These are phyloP conservation scores for Ceratobasidium sp. DNA, from an alignment of 1,284 basidiomycete genomes.

Conservation along the genomic window DNA sequence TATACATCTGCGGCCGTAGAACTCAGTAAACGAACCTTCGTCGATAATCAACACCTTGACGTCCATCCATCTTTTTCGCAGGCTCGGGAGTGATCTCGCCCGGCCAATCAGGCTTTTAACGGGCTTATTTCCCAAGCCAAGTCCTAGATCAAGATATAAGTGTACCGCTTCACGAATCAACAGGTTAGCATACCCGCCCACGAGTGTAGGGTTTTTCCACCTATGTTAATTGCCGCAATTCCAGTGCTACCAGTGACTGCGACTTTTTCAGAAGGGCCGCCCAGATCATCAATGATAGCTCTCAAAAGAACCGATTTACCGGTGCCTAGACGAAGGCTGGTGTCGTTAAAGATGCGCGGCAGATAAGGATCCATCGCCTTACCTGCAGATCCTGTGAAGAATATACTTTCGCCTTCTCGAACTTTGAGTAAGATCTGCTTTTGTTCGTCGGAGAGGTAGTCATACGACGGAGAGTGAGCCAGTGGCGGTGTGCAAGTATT, in stretches of 20 bases:
- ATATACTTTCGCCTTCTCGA: conserved; percentile 79
- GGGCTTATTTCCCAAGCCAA: conserved; percentile 84
- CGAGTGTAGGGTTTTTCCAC: conserved; percentile 70
- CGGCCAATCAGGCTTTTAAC: conserved; percentile 76
- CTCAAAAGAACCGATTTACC: conserved; percentile 72
- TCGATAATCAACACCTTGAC: conserved; percentile 93
- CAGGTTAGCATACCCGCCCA: conserved; percentile 62
- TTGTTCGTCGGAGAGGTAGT: conserved; percentile 75
- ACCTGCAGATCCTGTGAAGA: conserved; percentile 98
- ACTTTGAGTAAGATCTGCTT: conserved; percentile 84
- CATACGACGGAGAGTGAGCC: background rate
- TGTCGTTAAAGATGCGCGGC: background rate
- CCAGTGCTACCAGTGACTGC: conserved; percentile 72
- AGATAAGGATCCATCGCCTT: conserved; percentile 55
- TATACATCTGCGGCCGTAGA: background rate
- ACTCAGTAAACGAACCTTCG: conserved; percentile 75
- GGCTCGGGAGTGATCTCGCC: conserved; percentile 75
- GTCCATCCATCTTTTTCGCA: conserved; percentile 76
- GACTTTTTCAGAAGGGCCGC: conserved; percentile 61
- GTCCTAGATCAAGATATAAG: conserved; percentile 21
- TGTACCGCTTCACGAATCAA: background rate
- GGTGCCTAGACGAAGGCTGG: conserved; percentile 60
- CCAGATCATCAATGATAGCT: conserved; percentile 66
- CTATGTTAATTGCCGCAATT: conserved; percentile 72
- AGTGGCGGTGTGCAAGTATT: background rate